Percentiles rank a stretch among this genome's conserved stretches.
Evolutionary conservation across 768 basidiomycete species (phyloP).

Genomic region (Punctularia strigosozonata): DNA sequence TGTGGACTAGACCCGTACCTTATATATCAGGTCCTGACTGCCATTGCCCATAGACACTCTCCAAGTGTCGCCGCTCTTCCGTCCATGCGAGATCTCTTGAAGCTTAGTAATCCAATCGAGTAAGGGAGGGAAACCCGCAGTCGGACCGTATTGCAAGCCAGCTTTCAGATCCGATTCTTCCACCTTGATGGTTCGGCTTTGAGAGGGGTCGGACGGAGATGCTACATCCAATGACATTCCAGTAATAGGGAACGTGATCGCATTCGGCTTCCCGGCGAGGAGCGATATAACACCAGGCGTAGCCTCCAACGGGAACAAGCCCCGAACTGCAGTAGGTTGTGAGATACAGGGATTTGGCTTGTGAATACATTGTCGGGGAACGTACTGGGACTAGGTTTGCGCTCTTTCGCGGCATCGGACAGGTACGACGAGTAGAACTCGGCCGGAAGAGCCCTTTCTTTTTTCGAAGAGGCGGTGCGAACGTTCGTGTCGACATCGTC

Average conservation of each 20-base stretch:
- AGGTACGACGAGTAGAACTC: constrained; percentile 49
- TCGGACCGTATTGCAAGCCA: constrained; percentile 71
- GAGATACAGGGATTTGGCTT: not conserved
- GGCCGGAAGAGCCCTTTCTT: constrained; percentile 26
- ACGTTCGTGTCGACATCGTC: no score
- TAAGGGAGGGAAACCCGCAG: constrained; percentile 55
- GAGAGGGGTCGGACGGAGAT: constrained; percentile 30
- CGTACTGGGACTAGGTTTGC: constrained; percentile 55
- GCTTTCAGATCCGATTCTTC: constrained; percentile 45
- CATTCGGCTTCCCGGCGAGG: constrained; percentile 88
- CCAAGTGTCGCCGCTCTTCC: constrained; percentile 55
- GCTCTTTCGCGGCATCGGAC: constrained; percentile 47
- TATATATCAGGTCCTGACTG: constrained; percentile 83
- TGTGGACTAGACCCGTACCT: no score
- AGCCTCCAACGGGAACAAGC: constrained; percentile 69
- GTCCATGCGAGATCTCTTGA: constrained; percentile 59
- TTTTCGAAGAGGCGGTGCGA: no score
- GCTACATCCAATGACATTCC: constrained; percentile 57
- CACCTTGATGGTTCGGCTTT: constrained; percentile 41
- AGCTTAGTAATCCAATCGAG: constrained; percentile 59
- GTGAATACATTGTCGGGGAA: constrained; percentile 27
- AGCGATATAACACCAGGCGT: constrained; percentile 70
- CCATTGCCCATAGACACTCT: constrained; percentile 67
- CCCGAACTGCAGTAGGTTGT: constrained; percentile 27
- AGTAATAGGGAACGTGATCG: constrained; percentile 83